phyloP scores from a whole-genome alignment of 2,329 filamentous ascomycete genomes.

The Alternaria sp. region DNA sequence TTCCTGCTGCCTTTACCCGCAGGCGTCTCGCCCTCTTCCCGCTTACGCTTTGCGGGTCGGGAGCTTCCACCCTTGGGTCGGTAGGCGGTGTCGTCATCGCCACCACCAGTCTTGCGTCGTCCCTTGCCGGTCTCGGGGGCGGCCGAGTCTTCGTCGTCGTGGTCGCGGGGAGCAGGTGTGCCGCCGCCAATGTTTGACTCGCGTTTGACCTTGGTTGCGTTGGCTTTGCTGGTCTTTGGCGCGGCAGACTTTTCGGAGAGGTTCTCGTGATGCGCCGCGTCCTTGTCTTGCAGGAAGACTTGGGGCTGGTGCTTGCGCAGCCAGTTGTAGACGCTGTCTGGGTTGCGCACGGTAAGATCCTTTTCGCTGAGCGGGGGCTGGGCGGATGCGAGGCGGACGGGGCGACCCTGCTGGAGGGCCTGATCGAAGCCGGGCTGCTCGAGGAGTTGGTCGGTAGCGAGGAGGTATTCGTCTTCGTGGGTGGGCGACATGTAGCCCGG shows the following conservation, averaged over 20 bases:
- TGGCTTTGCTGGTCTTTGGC: slow-evolving; percentile 32
- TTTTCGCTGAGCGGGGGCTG: slow-evolving; percentile 53
- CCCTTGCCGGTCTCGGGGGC: slow-evolving; percentile 39
- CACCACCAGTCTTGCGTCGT: slow-evolving; percentile 39
- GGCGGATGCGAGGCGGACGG: slow-evolving; percentile 49
- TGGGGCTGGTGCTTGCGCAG: slow-evolving; percentile 83
- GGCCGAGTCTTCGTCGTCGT: slow-evolving; percentile 52
- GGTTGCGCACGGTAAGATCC: slow-evolving; percentile 72
- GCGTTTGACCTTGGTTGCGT: slow-evolving; percentile 36
- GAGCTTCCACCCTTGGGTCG: slow-evolving; percentile 57
- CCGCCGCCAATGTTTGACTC: slow-evolving; percentile 42
- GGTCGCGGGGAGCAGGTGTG: slow-evolving; percentile 45
- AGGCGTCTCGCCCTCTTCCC: slow-evolving; percentile 46
- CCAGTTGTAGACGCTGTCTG: slow-evolving; percentile 95
- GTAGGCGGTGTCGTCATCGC: slow-evolving; percentile 54
- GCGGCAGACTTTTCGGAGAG: slow-evolving; percentile 42
- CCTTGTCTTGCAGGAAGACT: slow-evolving; percentile 80
- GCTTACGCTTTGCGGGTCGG: slow-evolving; percentile 52
- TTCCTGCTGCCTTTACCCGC: slow-evolving; percentile 37
- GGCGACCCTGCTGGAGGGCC: slow-evolving; percentile 49
- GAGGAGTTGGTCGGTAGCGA: slow-evolving; percentile 65
- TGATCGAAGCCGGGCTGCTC: slow-evolving; percentile 61
- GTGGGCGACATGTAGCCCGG: slow-evolving; percentile 71
- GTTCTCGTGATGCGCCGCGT: slow-evolving; percentile 48
- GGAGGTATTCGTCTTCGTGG: slow-evolving; percentile 77